phyloP scores from a whole-genome alignment of 257 asterid species.

The Solanum commersonii region DNA sequence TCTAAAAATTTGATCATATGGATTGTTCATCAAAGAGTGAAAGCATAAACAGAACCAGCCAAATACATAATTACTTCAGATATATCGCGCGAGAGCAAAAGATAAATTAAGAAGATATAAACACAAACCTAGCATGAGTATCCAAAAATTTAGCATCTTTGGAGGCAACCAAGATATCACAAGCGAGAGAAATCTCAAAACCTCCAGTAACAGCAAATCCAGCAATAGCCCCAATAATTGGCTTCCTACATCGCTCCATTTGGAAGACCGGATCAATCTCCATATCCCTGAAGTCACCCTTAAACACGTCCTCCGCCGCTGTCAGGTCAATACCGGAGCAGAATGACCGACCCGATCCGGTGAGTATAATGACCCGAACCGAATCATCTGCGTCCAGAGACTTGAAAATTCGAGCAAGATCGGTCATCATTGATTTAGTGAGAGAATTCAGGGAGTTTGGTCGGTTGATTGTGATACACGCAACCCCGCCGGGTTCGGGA shows the following conservation, averaged over 20 bases:
- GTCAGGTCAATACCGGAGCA: constrained; percentile 94
- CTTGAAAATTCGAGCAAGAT: constrained; percentile 54
- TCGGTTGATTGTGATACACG: constrained; percentile 60
- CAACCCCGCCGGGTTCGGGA: constrained; percentile 52
- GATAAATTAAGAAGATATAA: neutral
- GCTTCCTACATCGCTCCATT: constrained; percentile 80
- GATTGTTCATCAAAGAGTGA: neutral
- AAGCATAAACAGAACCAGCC: neutral
- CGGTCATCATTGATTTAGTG: constrained; percentile 59
- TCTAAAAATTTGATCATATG: neutral
- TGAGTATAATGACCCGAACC: constrained; percentile 53
- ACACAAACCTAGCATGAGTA: constrained; percentile 72
- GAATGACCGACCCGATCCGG: constrained; percentile 83
- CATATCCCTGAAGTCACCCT: constrained; percentile 70
- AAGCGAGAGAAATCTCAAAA: constrained; percentile 85
- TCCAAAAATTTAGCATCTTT: constrained; percentile 88
- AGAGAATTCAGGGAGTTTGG: constrained; percentile 77
- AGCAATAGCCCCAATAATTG: constrained; percentile 76
- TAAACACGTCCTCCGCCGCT: constrained; percentile 86
- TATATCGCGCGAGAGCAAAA: neutral
- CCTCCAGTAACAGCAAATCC: constrained; percentile 98
- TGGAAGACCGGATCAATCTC: constrained; percentile 80
- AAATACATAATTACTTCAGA: neutral
- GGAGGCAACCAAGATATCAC: constrained; percentile 79
- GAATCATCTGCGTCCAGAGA: constrained; percentile 41